Evolutionary conservation across 495 filamentous ascomycete genomes (phyloP).

Genomic region (Neurospora hispaniola): DNA sequence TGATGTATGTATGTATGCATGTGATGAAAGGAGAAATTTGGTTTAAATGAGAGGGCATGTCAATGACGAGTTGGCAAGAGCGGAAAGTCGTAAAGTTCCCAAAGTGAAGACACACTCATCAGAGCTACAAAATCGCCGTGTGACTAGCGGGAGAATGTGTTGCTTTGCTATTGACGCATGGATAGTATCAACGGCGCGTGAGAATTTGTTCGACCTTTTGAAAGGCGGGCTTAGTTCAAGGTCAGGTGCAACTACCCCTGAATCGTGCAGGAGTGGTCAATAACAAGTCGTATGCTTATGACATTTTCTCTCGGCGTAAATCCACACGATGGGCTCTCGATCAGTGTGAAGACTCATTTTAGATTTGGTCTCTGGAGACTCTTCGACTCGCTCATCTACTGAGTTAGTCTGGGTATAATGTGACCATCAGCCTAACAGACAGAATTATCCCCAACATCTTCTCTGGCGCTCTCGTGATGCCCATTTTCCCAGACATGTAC

Average conservation of each 20-base stretch:
- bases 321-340: neutral
- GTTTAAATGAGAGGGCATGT: neutral
- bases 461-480: neutral
- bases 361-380: neutral
- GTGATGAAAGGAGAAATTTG: neutral
- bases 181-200: neutral
- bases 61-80: neutral
- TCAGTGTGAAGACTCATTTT: neutral
- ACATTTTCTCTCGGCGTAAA: neutral
- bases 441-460: conserved; percentile 3
- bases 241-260: neutral
- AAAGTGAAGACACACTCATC: neutral
- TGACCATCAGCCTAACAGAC: neutral
- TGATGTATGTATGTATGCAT: neutral
- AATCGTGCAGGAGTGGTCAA: neutral
- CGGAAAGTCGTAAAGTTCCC: neutral
- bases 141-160: neutral
- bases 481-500: neutral
- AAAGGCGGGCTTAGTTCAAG: neutral
- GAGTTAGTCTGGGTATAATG: neutral
- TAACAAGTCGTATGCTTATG: neutral
- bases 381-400: neutral
- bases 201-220: neutral
- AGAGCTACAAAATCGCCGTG: too few species aligned
- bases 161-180: neutral